Evolutionary conservation across 2,329 filamentous ascomycete genomes (phyloP).

Genomic region (Scleromitrula shiraiana): DNA sequence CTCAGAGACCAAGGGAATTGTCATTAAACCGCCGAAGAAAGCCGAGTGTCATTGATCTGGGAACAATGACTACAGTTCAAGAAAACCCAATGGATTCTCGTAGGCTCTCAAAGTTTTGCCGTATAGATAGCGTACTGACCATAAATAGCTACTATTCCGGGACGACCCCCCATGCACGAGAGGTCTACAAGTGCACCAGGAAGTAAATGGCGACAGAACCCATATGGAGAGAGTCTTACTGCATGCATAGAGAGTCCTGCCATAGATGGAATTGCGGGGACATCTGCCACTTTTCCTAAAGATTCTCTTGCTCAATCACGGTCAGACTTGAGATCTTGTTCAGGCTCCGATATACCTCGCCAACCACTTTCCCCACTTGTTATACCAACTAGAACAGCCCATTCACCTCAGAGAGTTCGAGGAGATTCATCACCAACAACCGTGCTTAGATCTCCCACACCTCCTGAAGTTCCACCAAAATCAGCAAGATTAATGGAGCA

Average conservation of each 20-base stretch:
- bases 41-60: conserved; percentile 55
- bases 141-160: conserved; percentile 55
- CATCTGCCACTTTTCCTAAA: too few relatives aligned
- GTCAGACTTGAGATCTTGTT: background rate
- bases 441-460: conserved; percentile 40
- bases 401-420: conserved; percentile 15
- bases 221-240: conserved; percentile 31
- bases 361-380: conserved; percentile 46
- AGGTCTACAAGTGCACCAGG: conserved; percentile 56
- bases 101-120: conserved; percentile 34
- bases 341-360: conserved; percentile 22
- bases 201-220: conserved; percentile 38
- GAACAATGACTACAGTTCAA: conserved; percentile 61
- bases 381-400: conserved; percentile 36
- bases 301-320: background rate
- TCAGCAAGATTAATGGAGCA: conserved; percentile 35
- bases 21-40: conserved; percentile 52
- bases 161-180: conserved; percentile 55
- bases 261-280: conserved; percentile 31
- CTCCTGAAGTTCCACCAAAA: conserved; percentile 32
- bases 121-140: conserved; percentile 9
- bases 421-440: conserved; percentile 23
- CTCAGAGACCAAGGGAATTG: conserved; percentile 49
- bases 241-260: conserved; percentile 28
- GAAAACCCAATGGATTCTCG: conserved; percentile 63